Evolutionary conservation across 2,329 filamentous ascomycete genomes (phyloP), one percentile per base, ranked within the genome.

Genomic region (Emmonsia crescens): DNA sequence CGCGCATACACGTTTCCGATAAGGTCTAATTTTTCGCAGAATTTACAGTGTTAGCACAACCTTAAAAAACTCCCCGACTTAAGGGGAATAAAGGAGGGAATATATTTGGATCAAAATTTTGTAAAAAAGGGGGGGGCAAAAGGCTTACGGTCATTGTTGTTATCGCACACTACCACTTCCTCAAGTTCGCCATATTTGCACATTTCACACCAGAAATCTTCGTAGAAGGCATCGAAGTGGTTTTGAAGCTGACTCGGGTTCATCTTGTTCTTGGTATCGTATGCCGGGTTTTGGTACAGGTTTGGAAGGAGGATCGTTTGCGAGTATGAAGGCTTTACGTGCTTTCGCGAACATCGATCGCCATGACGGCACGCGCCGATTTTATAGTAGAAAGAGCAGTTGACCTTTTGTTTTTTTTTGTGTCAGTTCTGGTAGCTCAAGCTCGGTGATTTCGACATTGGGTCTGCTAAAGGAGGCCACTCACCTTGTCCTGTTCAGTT

Each of bases 331-430:
- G 94, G 94, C 81, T 99, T 99, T 81, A 99, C 94, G 78, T 99
- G 94, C 78, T 99, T 99, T 70, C 94, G 88, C 65, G 89, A 95
- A 83, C 94, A 99, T 73, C 94, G 90, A 79, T 99, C 94, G 74
- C 94, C 94, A 82, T 99, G 94, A 65, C 94, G 88, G 82, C 94
- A 99, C 60, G 94, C 94, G 75, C 94, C 94, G 77, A 99, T 99
- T 82, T 99, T 99, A 89, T 96, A 92, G 86, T 99, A 99, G 85
- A 99, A 99, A 62, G 89, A 94, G 85, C 94, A 96, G 84, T 97
- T 96, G 81, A 96, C 92, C 71, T 70, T 49, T 40, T 57, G 42
- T 33, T 49, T 49, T 52, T 48, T 56, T 42, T 62, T 67, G 61
- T 66, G 65, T 68, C 64, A 66, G 66, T 55, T 51, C 42, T 40